Conservation (phyloP, 2,329 filamentous ascomycete species). For the Diaporthe destruens region DNA sequence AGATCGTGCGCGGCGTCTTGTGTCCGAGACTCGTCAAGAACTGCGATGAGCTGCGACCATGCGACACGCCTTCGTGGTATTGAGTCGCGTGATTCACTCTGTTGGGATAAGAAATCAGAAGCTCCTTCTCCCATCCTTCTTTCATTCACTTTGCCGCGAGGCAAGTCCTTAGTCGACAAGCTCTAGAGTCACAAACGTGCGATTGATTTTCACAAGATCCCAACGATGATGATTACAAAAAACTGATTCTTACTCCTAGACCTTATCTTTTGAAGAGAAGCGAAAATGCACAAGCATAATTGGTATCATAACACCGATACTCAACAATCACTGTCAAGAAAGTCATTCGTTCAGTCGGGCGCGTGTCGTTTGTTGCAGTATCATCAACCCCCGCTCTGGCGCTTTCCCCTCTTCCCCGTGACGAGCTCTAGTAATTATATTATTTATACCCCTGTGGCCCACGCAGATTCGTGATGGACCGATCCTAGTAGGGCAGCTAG, state of each 20-base stretch:
- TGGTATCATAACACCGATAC: constrained; percentile 40
- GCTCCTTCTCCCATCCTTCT: neutral
- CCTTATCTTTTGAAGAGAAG: constrained; percentile 34
- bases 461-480: neutral
- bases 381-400: neutral
- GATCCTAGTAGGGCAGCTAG: constrained; percentile 10
- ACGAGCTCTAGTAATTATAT: neutral
- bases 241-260: constrained; percentile 11
- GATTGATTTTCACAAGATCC: neutral
- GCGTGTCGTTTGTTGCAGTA: constrained; percentile 2
- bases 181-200: no score
- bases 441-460: neutral
- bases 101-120: constrained; percentile 11
- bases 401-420: neutral
- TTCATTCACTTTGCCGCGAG: no score
- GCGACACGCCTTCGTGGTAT: neutral
- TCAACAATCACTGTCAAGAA: constrained; percentile 25
- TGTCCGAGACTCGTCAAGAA: neutral
- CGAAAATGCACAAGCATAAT: constrained; percentile 39
- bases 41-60: neutral
- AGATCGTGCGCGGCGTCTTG: neutral
- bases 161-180: neutral
- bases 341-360: neutral
- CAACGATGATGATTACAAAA: neutral
- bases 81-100: constrained; percentile 11